phyloP scores from a whole-genome alignment of 2,329 filamentous ascomycete species.

The Colletotrichum theobromicola region DNA sequence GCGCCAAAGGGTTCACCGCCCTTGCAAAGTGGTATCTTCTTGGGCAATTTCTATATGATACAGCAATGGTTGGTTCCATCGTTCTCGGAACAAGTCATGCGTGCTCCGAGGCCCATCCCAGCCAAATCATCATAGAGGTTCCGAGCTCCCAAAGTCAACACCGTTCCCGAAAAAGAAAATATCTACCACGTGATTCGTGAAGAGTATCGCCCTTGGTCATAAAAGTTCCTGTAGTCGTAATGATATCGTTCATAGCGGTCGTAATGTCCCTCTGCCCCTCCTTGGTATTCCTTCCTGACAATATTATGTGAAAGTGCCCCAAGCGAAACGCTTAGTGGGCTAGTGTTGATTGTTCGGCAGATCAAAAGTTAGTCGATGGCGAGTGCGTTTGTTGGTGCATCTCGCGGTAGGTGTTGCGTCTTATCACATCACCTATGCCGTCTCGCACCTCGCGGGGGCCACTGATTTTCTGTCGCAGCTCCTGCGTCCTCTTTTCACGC shows the following conservation, averaged over 20 bases:
- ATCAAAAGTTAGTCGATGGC: constrained; percentile 19
- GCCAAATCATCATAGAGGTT: background rate
- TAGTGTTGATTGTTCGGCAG: background rate
- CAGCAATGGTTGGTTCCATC: background rate
- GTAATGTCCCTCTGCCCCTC: background rate
- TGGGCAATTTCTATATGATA: constrained; percentile 18
- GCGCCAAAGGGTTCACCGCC: background rate
- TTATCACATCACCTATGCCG: constrained; percentile 62
- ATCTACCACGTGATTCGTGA: background rate
- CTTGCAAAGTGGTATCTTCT: constrained; percentile 10
- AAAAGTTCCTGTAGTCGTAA: constrained; percentile 19
- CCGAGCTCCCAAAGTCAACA: background rate
- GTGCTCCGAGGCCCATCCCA: background rate
- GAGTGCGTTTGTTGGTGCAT: constrained; percentile 21
- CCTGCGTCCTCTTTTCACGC: constrained; percentile 62
- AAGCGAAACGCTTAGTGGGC: background rate
- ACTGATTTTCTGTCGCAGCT: constrained; percentile 65
- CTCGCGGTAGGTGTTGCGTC: constrained; percentile 45
- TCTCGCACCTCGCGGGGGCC: constrained; percentile 63
- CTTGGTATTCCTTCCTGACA: background rate
- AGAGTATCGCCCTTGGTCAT: constrained; percentile 6
- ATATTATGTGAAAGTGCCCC: background rate
- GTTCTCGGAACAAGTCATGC: constrained; percentile 5
- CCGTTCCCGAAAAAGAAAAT: background rate
- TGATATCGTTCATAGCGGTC: constrained; percentile 9